A percentile compares a stretch with the other conserved stretches of the same genome.
Conservation (phyloP, 257 asterid genomes). For the Solanum commersonii region DNA sequence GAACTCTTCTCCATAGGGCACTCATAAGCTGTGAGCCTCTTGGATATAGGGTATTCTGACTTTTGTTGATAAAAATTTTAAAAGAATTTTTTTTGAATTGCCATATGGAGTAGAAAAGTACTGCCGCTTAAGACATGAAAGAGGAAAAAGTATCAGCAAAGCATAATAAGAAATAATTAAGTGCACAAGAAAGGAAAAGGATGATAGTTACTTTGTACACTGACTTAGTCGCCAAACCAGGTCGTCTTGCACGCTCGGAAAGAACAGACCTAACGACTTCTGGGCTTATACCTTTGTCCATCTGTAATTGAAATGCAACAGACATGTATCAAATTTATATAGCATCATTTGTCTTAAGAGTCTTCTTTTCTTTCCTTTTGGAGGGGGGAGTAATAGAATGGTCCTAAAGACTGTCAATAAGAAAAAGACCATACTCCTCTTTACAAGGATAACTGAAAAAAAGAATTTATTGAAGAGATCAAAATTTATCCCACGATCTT, state of each 20-base stretch:
- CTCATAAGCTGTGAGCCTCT: not conserved
- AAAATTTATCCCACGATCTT: not conserved
- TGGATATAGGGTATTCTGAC: not conserved
- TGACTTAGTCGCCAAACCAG: conserved; percentile 71
- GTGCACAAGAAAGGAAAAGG: not conserved
- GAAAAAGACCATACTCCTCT: not conserved
- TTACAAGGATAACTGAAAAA: not conserved
- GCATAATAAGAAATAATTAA: not conserved
- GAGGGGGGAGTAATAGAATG: not conserved
- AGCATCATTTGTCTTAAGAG: not conserved
- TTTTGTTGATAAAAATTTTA: not conserved
- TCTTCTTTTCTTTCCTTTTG: not conserved
- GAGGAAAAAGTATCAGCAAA: not conserved
- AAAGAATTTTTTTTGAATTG: not conserved
- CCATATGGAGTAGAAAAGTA: not conserved
- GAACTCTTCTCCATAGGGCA: not conserved
- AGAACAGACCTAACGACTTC: conserved; percentile 88
- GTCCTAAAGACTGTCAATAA: not conserved
- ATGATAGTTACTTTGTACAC: conserved; percentile 45
- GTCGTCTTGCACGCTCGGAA: conserved; percentile 75
- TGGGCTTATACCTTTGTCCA: conserved; percentile 74
- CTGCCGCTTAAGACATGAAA: not conserved
- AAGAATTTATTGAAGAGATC: not conserved
- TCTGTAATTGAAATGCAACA: conserved; percentile 34
- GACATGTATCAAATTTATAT: conserved; percentile 7